These are phyloP conservation scores for Lineolata rhizophorae DNA, from an alignment of 495 filamentous ascomycete species.

Conservation along the genomic window DNA sequence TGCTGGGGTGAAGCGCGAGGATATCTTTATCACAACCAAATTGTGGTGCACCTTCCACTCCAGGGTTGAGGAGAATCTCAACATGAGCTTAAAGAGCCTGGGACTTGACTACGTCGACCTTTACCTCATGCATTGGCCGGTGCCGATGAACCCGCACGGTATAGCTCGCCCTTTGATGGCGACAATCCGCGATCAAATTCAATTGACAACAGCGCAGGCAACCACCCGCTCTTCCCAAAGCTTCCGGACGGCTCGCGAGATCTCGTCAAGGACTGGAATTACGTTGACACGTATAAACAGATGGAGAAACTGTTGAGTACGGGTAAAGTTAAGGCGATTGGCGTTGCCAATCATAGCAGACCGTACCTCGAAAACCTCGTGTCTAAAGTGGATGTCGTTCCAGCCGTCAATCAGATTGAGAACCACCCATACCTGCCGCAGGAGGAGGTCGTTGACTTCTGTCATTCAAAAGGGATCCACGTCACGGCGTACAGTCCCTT, in stretches of 20 bases:
- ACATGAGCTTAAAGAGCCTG: constrained; percentile 47
- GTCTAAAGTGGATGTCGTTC: constrained; percentile 37
- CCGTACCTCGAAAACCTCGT: constrained; percentile 53
- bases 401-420: constrained; percentile 85
- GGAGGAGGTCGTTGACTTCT: constrained; percentile 64
- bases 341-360: constrained; percentile 65
- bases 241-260: constrained; percentile 46
- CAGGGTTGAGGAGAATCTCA: constrained; percentile 40
- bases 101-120: constrained; percentile 67
- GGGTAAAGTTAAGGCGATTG: constrained; percentile 55
- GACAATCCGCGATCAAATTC: neutral
- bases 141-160: constrained; percentile 62
- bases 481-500: constrained; percentile 58
- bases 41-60: constrained; percentile 62
- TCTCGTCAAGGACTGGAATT: constrained; percentile 37
- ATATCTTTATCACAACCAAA: constrained; percentile 68
- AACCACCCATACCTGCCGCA: constrained; percentile 71
- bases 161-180: too few species aligned
- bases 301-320: constrained; percentile 51
- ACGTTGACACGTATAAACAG: constrained; percentile 55
- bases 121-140: constrained; percentile 64
- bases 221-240: constrained; percentile 57
- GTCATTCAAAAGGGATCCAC: constrained; percentile 49
- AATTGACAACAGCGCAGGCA: constrained; percentile 23
- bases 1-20: constrained; percentile 45